Percentiles rank a stretch among this genome's conserved stretches.
phyloP scores from a whole-genome alignment of 2,329 filamentous ascomycete species.

The Epichloe typhina region DNA sequence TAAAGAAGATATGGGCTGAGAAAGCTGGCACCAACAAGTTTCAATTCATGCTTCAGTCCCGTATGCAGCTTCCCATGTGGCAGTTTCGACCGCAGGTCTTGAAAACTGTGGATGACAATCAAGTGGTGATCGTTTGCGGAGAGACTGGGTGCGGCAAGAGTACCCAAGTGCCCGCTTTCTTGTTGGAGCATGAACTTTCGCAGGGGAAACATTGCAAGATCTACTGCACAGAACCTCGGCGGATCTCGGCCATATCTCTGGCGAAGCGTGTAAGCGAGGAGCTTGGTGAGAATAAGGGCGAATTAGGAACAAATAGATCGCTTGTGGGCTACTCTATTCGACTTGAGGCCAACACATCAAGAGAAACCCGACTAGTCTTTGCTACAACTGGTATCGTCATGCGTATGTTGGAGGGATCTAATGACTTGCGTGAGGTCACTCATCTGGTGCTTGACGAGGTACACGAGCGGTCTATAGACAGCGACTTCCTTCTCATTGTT shows the following conservation, averaged over 20 bases:
- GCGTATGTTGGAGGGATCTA: conserved; percentile 85
- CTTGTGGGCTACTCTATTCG: conserved; percentile 91
- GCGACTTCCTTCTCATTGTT: conserved; percentile 88
- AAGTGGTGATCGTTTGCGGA: conserved; percentile 86
- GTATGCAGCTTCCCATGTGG: conserved; percentile 83
- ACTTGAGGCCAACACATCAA: conserved; percentile 73
- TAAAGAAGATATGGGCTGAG: conserved; percentile 45
- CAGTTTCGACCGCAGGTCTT: conserved; percentile 68
- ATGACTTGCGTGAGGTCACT: conserved; percentile 77
- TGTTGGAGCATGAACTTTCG: conserved; percentile 77
- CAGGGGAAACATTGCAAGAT: conserved; percentile 77
- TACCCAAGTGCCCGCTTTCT: conserved; percentile 89
- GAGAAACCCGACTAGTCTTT: conserved; percentile 75
- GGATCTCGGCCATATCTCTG: conserved; percentile 91
- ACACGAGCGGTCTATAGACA: conserved; percentile 91
- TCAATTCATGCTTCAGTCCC: conserved; percentile 63
- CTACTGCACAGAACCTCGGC: conserved; percentile 87
- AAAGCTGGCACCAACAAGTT: conserved; percentile 49
- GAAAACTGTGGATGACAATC: conserved; percentile 61
- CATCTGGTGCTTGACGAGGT: conserved; percentile 96
- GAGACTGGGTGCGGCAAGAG: conserved; percentile 97
- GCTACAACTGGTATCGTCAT: conserved; percentile 91
- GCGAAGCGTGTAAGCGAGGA: conserved; percentile 91
- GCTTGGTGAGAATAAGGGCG: conserved; percentile 69
- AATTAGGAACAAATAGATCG: conserved; percentile 70